These are phyloP conservation scores for Chlamydomonas schloesseri DNA, from an alignment of 139 green algal species.

Conservation along the genomic window DNA sequence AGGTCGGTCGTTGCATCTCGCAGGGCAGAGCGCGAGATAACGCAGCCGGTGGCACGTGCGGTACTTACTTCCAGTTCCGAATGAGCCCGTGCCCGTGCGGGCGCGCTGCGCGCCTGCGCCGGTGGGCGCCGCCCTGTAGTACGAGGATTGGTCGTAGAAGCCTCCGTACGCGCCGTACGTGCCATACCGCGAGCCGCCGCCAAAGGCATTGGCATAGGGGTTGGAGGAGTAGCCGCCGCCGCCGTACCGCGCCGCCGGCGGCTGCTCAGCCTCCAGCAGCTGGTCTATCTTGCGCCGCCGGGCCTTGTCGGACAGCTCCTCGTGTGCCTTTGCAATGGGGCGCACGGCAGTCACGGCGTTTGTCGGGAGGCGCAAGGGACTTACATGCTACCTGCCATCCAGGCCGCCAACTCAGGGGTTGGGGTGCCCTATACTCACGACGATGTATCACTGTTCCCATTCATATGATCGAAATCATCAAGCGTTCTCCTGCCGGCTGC, in stretches of 20 bases:
- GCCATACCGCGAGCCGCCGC: neutral
- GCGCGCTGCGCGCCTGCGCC: neutral
- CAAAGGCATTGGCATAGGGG: neutral
- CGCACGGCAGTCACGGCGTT: no score
- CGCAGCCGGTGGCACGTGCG: no score
- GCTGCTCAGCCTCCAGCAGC: slow-evolving; percentile 56
- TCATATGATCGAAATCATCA: no score
- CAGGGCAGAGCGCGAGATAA: no score
- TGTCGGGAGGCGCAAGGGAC: no score
- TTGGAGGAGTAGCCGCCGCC: neutral
- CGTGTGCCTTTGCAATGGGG: slow-evolving; percentile 62
- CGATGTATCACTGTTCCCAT: no score
- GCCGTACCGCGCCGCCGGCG: slow-evolving; percentile 8
- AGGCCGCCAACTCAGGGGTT: no score
- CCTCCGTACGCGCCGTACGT: neutral
- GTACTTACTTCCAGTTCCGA: neutral
- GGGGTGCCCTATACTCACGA: no score
- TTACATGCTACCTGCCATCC: no score
- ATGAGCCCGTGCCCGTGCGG: neutral
- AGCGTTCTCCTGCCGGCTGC: no score
- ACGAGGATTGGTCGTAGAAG: neutral
- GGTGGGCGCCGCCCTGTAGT: neutral
- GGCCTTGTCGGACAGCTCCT: slow-evolving; percentile 62
- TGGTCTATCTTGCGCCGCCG: slow-evolving; percentile 65
- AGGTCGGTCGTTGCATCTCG: neutral